Conservation (phyloP, 2,329 filamentous ascomycete species). For the Fusarium marasasianum region DNA sequence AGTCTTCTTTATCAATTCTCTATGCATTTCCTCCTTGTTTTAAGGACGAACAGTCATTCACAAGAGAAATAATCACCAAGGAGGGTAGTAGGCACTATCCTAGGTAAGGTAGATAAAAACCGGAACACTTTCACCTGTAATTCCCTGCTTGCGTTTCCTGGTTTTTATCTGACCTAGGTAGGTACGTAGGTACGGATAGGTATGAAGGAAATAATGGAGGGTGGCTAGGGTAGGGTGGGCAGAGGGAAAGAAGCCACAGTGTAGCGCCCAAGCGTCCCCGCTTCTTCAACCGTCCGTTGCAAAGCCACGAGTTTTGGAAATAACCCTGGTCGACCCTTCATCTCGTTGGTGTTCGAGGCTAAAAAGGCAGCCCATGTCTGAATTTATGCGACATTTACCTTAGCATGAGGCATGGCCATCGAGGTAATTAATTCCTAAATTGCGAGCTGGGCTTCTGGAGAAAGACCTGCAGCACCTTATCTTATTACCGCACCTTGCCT, state of each 20-base stretch:
- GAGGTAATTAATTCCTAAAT: conserved; percentile 1
- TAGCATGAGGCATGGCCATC: not conserved
- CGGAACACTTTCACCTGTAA: not conserved
- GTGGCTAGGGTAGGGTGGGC: not conserved
- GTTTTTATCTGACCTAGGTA: not conserved
- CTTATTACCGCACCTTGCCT: conserved; percentile 20
- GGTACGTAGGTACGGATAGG: too few relatives aligned
- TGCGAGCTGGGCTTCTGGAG: conserved; percentile 3
- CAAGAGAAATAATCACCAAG: not conserved
- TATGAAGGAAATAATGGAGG: not conserved
- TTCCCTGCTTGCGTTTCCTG: not conserved
- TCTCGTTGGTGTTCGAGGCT: conserved; percentile 37
- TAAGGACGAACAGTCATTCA: not conserved
- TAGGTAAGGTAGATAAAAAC: not conserved
- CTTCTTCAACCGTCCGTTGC: conserved; percentile 30
- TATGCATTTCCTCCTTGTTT: not conserved
- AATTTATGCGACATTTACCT: conserved; percentile 25
- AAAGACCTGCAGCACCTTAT: conserved; percentile 11
- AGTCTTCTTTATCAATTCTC: not conserved
- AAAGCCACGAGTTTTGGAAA: conserved; percentile 34
- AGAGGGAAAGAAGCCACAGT: conserved; percentile 14
- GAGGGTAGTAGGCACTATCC: not conserved
- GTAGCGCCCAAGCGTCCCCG: conserved; percentile 17
- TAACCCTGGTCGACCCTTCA: conserved; percentile 32
- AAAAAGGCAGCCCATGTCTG: conserved; percentile 21